Conservation (phyloP, 169 alveolate species). For the Cryptosporidium tyzzeri region DNA sequence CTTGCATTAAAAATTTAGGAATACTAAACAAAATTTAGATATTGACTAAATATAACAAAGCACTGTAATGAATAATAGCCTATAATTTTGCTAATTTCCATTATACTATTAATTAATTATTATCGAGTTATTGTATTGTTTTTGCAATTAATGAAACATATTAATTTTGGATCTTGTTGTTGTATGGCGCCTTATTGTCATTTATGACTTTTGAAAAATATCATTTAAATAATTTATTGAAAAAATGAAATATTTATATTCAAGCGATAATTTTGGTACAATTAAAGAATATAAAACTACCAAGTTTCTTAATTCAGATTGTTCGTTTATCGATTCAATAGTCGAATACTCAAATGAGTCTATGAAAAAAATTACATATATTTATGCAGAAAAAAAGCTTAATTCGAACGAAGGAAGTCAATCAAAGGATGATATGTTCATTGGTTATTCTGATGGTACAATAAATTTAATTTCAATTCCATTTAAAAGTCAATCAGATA, state of each 20-base stretch:
- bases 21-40: background rate
- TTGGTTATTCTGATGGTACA: conserved; percentile 53
- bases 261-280: conserved; percentile 54
- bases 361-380: conserved; percentile 18
- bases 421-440: background rate
- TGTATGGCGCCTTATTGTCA: conserved; percentile 10
- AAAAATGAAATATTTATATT: conserved; percentile 55
- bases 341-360: background rate
- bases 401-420: background rate
- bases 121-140: background rate
- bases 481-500: background rate
- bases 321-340: background rate
- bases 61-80: too few relatives aligned
- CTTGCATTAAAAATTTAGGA: background rate
- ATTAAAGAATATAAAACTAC: conserved; percentile 31
- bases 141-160: background rate
- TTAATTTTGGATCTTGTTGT: conserved; percentile 8
- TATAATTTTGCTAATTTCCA: background rate
- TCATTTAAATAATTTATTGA: background rate
- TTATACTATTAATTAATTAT: background rate
- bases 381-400: background rate
- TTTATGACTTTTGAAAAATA: conserved; percentile 4
- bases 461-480: conserved; percentile 12
- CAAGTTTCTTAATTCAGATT: background rate
- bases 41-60: background rate